Base-by-base conservation (phyloP, 2,329 filamentous ascomycete genomes). In the Massarina eburnea region DNA sequence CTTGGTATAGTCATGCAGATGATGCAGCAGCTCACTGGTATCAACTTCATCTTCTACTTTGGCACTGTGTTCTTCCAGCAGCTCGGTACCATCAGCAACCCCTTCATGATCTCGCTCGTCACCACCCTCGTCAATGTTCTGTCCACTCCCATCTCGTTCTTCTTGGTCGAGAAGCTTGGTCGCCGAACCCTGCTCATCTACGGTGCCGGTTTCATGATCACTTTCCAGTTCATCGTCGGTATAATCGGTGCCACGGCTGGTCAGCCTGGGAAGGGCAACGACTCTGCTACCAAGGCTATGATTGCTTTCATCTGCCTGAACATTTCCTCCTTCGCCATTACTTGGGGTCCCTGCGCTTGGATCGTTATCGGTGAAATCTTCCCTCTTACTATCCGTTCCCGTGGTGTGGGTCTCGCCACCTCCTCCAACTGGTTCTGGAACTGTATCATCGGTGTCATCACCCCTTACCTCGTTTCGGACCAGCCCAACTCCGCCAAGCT, bases 341-440 rank as follows among this genome's bases (percentile, higher is more conserved):
- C 90, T 56, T 95, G 89, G 90, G 90, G 90, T 48, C 89, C 89
- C 12, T 85, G 77, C 55, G 80, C 79, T 42, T 84, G 80, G 81
- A 77, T 80, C 52, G 81, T 95, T 60, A 91, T 94, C 65, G 90
- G 90, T 66, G 91, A 96, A 76, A 87, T 94, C 72, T 95, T 88
- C 83, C 89, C 90, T 48, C 83, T 95, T 42, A 89, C 88, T 58
- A 92, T 95, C 74, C 88, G 91, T 67, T 88, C 91, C 32, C 87
- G 89, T 54, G 90, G 90, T 77, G 89, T 95, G 48, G 89, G 81
- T 66, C 81, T 96, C 40, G 92, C 91, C 37, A 95, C 89, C 29
- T 86, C 89, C 57, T 90, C 86, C 69, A 94, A 94, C 81, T 95
- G 90, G 90, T 82, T 94, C 59, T 95, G 89, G 89, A 94, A 91